Percentiles rank a stretch among this genome's conserved stretches.
Conservation (phyloP, 2,329 filamentous ascomycete species). For the Cercospora sp. region DNA sequence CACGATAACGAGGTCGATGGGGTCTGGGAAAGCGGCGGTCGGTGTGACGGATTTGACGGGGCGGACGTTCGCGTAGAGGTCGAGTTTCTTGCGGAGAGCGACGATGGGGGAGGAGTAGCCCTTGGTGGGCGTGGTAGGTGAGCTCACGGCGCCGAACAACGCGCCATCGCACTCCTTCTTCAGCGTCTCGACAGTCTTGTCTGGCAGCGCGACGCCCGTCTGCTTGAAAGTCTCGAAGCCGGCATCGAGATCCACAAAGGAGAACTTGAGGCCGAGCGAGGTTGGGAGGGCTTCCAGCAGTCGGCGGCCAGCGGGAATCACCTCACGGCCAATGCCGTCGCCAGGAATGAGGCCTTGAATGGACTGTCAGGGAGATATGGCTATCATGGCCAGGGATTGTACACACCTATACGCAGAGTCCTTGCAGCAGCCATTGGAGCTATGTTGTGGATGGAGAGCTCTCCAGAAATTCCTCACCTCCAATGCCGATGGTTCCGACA, state of each 20-base stretch:
- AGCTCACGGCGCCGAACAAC: slow-evolving; percentile 92
- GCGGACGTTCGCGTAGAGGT: slow-evolving; percentile 95
- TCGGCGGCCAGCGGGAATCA: slow-evolving; percentile 89
- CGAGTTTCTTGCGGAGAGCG: slow-evolving; percentile 88
- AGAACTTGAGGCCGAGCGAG: slow-evolving; percentile 91
- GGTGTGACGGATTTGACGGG: slow-evolving; percentile 80
- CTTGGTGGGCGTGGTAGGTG: slow-evolving; percentile 82
- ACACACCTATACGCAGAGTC: slow-evolving; percentile 15
- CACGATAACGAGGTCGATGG: slow-evolving; percentile 94
- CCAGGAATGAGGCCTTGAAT: slow-evolving; percentile 87
- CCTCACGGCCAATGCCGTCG: slow-evolving; percentile 97
- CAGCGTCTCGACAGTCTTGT: slow-evolving; percentile 85
- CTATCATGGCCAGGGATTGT: background rate
- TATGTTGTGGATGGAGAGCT: slow-evolving; percentile 1
- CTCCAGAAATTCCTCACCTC: slow-evolving; percentile 2
- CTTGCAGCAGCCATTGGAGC: slow-evolving; percentile 18
- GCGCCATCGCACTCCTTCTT: slow-evolving; percentile 92
- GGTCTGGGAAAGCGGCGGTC: slow-evolving; percentile 58
- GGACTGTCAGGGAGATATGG: background rate
- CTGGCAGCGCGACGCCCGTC: slow-evolving; percentile 83
- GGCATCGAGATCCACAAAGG: slow-evolving; percentile 88
- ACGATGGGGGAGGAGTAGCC: slow-evolving; percentile 98
- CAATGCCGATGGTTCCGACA: background rate
- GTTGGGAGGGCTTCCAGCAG: slow-evolving; percentile 88
- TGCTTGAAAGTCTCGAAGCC: slow-evolving; percentile 92